Base-by-base conservation (phyloP, 129 eudicot species). In the Gnaphalium uliginosum region DNA sequence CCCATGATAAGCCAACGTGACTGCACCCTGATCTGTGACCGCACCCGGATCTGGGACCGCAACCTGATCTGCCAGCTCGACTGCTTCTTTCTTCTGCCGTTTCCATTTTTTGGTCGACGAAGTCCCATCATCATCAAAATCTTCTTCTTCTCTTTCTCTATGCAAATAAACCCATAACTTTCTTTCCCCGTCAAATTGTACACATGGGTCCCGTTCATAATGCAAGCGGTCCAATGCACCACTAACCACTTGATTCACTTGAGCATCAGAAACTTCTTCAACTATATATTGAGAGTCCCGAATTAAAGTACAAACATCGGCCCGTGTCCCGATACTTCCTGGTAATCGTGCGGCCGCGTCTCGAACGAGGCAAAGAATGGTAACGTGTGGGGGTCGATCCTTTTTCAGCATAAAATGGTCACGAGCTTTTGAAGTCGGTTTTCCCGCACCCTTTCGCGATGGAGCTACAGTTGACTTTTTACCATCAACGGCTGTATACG, bases 331-430 rank as follows among this genome's bases (percentile, higher is more conserved):
- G 9, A 91, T 95, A 68, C 92, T 91, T 29, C 97, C 96, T 0
- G 99, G 99, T 79, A 95, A 83, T 77, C 99, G 84, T 27, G 99
- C 90, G 77, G 99, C 99, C 1, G 99, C 99, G 71, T 95, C 99
- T 58, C 99, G 77, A 3, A 95, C 99, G 41, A 95, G 86, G 78
- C 99, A 95, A 35, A 95, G 90, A 71, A 95, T 91, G 43, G 99
- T 95, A 23, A 95, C 99, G 67, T 95, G 99, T 6, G 99, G 97
- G 6, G 99, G 99, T 1, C 99, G 88, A 58, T 95, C 96, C 4
- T 85, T 88, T 69, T 91, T 95, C 83, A 95, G 76, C 99, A 95
- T 89, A 73, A 89, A 89, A 76, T 95, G 99, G 66, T 95, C 99
- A 8, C 99, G 94, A 33, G 97, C 97, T 83, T 95, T 95, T 17